phyloP scores from a whole-genome alignment of 2,329 filamentous ascomycete species.

The Fusarium vanettenii region DNA sequence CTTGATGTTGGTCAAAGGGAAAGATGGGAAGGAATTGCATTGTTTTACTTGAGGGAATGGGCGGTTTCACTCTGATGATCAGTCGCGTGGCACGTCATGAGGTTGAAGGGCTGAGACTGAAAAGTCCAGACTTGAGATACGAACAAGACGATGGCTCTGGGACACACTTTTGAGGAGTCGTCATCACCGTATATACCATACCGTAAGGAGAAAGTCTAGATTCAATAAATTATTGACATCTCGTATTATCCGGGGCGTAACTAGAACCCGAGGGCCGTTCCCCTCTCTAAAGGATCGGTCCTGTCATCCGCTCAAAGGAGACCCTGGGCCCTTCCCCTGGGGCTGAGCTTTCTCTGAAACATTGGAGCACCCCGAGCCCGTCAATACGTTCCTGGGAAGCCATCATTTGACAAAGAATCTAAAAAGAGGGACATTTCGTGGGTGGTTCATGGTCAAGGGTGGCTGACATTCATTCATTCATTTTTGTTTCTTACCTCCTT shows the following conservation, averaged over 20 bases:
- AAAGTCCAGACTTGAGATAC: neutral
- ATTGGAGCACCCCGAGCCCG: constrained; percentile 18
- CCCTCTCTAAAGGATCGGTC: neutral
- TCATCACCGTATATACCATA: neutral
- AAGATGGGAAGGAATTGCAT: neutral
- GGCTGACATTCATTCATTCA: constrained; percentile 6
- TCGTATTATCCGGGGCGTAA: neutral
- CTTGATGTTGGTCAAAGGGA: neutral
- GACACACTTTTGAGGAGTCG: neutral
- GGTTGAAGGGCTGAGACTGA: neutral
- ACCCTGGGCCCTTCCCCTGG: neutral
- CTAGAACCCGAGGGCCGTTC: neutral
- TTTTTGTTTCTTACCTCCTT: constrained; percentile 14
- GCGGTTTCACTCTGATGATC: constrained; percentile 23
- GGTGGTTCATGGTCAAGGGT: constrained; percentile 12
- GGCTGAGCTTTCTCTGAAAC: constrained; percentile 40
- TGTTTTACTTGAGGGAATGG: constrained; percentile 32
- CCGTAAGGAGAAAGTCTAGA: neutral
- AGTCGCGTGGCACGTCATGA: neutral
- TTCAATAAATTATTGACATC: neutral
- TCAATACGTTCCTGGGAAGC: constrained; percentile 12
- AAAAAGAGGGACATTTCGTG: neutral
- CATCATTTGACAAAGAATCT: constrained; percentile 4
- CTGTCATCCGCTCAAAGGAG: neutral
- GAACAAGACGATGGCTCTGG: neutral